These are phyloP conservation scores for Floccularia luteovirens DNA, from an alignment of 768 basidiomycete species.

Conservation along the genomic window DNA sequence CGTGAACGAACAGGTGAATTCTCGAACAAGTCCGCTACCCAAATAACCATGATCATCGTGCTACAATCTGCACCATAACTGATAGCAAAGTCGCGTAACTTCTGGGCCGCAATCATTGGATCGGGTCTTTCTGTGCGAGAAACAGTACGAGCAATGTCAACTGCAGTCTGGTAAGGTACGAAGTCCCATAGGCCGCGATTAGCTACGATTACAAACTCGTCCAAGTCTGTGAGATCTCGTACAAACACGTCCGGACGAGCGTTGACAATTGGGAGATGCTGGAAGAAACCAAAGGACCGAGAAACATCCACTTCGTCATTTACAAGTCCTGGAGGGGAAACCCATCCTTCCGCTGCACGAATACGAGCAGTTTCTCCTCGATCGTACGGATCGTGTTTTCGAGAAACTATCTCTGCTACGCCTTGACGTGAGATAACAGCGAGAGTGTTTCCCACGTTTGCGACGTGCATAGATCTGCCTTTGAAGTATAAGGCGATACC, in stretches of 20 bases:
- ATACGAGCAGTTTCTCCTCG: slow-evolving; percentile 81
- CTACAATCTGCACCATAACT: slow-evolving; percentile 92
- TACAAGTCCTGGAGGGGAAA: slow-evolving; percentile 83
- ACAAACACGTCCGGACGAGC: slow-evolving; percentile 73
- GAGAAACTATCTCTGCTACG: slow-evolving; percentile 64
- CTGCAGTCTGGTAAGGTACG: slow-evolving; percentile 90
- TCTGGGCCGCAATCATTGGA: slow-evolving; percentile 85
- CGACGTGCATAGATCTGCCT: slow-evolving; percentile 76
- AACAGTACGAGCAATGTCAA: slow-evolving; percentile 87
- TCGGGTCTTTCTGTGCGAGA: slow-evolving; percentile 60
- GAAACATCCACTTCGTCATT: slow-evolving; percentile 90
- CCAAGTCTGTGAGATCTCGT: slow-evolving; percentile 68
- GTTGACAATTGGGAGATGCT: slow-evolving; percentile 85
- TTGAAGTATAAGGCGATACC: slow-evolving; percentile 83
- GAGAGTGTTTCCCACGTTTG: slow-evolving; percentile 83
- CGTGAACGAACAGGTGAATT: slow-evolving; percentile 31
- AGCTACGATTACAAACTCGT: slow-evolving; percentile 95
- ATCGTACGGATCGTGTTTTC: slow-evolving; percentile 87
- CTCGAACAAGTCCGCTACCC: slow-evolving; percentile 75
- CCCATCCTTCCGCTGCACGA: slow-evolving; percentile 87
- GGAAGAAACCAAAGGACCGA: slow-evolving; percentile 90
- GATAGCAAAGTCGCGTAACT: slow-evolving; percentile 92
- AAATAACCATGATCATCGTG: slow-evolving; percentile 98
- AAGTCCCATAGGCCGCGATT: slow-evolving; percentile 93
- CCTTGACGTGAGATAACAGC: slow-evolving; percentile 82